These are phyloP conservation scores for Mariannaea elegans DNA, from an alignment of 2,329 filamentous ascomycete species.

Conservation along the genomic window DNA sequence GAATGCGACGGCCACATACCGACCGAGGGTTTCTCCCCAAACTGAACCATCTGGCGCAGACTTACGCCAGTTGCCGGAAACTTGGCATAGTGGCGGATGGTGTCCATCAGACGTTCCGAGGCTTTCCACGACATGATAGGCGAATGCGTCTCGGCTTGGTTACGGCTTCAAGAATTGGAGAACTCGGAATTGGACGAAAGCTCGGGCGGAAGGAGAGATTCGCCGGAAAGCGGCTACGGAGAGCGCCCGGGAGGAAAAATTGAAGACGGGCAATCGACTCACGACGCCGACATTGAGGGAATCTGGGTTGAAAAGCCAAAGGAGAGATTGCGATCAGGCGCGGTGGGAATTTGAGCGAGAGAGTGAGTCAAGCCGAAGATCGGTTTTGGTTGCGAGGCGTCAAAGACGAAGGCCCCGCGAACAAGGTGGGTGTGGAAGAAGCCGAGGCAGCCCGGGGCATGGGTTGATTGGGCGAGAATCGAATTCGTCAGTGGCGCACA, in stretches of 20 bases:
- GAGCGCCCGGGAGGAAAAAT: constrained; percentile 33
- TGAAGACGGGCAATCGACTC: constrained; percentile 32
- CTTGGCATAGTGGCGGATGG: constrained; percentile 95
- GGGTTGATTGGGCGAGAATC: constrained; percentile 12
- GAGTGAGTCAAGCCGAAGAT: constrained; percentile 31
- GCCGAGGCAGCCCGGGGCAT: constrained; percentile 38
- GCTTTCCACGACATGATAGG: constrained; percentile 89
- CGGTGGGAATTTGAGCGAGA: constrained; percentile 23
- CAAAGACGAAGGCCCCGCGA: constrained; percentile 37
- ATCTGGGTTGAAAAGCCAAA: constrained; percentile 2
- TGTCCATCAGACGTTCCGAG: constrained; percentile 90
- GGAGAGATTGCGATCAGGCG: constrained; percentile 17
- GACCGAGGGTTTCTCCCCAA: constrained; percentile 91
- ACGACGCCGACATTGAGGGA: constrained; percentile 42
- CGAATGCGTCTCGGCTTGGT: constrained; percentile 19
- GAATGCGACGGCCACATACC: constrained; percentile 92
- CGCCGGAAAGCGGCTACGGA: constrained; percentile 33
- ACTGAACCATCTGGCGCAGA: constrained; percentile 98
- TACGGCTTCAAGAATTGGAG: constrained; percentile 7
- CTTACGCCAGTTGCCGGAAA: constrained; percentile 97
- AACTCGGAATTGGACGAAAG: constrained; percentile 35
- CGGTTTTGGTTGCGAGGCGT: constrained; percentile 19
- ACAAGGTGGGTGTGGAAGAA: constrained; percentile 33
- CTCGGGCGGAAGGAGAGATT: constrained; percentile 39
- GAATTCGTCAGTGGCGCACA: constrained; percentile 21